Evolutionary conservation across 2,329 filamentous ascomycete species (phyloP).

Genomic region (Colletotrichum magnum): DNA sequence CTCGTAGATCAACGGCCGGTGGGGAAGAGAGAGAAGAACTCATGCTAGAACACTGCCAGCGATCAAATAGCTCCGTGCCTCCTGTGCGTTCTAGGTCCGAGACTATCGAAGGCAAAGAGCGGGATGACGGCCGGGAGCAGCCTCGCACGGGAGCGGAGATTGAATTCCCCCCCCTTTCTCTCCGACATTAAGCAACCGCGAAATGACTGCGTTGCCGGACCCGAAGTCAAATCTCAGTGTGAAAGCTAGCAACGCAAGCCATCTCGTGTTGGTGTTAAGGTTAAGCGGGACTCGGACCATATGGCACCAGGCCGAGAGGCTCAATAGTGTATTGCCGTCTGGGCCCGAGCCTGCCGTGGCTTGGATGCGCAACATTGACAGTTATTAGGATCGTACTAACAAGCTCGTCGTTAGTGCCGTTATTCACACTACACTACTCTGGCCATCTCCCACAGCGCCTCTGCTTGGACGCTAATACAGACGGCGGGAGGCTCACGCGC

Average conservation of each 20-base stretch:
- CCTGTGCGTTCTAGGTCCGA: slow-evolving; percentile 1
- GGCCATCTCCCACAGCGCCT: slow-evolving; percentile 4
- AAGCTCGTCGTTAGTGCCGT: neutral
- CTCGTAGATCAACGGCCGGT: neutral
- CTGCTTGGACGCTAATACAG: slow-evolving; percentile 23
- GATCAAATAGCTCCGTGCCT: neutral
- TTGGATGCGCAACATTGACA: slow-evolving; percentile 30
- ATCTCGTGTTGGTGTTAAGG: slow-evolving; percentile 13
- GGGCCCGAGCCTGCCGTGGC: slow-evolving; percentile 12
- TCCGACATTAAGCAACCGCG: slow-evolving; percentile 16
- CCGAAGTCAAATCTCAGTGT: slow-evolving; percentile 9
- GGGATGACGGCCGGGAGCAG: slow-evolving; percentile 27
- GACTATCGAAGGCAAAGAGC: slow-evolving; percentile 17
- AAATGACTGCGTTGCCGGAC: slow-evolving; percentile 2
- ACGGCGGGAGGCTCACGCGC: slow-evolving; percentile 8
- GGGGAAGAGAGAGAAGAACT: neutral
- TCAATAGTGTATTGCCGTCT: slow-evolving; percentile 15
- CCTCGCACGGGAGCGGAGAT: slow-evolving; percentile 18
- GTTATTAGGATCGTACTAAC: neutral
- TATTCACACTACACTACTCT: too few species aligned
- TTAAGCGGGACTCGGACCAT: neutral
- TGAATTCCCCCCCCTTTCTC: neutral
- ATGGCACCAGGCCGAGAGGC: slow-evolving; percentile 13
- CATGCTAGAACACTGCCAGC: neutral
- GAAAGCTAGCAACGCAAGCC: neutral